Evolutionary conservation across 139 green algal species (phyloP).

Genomic region (Haematococcus sp.): DNA sequence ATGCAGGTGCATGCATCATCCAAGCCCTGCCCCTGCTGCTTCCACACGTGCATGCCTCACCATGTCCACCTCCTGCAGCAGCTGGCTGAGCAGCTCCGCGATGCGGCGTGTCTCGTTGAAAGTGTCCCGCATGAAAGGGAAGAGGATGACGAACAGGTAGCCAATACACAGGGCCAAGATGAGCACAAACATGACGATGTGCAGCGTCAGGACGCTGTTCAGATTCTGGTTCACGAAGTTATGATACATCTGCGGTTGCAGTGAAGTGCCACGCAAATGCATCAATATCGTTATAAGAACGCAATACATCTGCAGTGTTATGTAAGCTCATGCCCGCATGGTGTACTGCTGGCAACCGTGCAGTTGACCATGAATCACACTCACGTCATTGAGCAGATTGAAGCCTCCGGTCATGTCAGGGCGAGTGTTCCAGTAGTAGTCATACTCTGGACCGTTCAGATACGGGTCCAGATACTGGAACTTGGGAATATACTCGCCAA

Average conservation of each 20-base stretch:
- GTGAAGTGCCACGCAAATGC: too few species aligned
- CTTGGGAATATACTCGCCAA: not conserved
- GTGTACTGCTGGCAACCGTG: too few species aligned
- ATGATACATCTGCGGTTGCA: too few species aligned
- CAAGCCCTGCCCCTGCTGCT: not conserved
- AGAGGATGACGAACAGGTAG: conserved; percentile 23
- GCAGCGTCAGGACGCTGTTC: conserved; percentile 15
- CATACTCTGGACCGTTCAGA: conserved; percentile 13
- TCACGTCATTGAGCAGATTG: not conserved
- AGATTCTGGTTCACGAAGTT: too few species aligned
- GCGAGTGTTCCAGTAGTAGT: conserved; percentile 10
- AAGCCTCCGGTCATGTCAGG: conserved; percentile 10
- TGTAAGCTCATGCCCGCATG: too few species aligned
- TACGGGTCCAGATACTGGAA: conserved; percentile 13
- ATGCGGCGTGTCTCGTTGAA: conserved; percentile 41
- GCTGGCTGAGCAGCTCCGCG: conserved; percentile 46
- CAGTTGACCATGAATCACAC: not conserved
- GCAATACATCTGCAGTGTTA: too few species aligned
- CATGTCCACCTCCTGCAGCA: conserved; percentile 30
- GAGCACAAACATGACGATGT: conserved; percentile 26
- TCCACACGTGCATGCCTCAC: too few species aligned
- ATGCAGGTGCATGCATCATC: too few species aligned
- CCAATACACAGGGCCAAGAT: conserved; percentile 13
- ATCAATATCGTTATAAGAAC: too few species aligned
- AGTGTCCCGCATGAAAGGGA: conserved; percentile 24